Percentiles rank a stretch among this genome's conserved stretches.
These are phyloP conservation scores for Termitomyces sp. DNA, from an alignment of 1,284 basidiomycete genomes.

Conservation along the genomic window DNA sequence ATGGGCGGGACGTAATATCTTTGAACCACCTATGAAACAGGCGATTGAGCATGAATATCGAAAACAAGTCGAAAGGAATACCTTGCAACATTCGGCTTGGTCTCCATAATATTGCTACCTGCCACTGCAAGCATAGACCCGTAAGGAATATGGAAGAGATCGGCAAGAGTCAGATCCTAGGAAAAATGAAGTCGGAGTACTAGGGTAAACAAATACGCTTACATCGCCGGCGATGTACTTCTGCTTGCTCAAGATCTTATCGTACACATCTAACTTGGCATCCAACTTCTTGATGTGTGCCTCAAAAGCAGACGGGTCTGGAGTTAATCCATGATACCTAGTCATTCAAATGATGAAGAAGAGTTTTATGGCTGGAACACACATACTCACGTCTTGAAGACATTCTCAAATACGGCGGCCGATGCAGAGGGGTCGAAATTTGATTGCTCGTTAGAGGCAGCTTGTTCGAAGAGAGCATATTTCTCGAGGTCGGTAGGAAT, in stretches of 20 bases:
- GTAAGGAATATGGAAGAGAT: conserved; percentile 53
- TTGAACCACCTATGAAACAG: conserved; percentile 34
- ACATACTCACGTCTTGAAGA: conserved; percentile 20
- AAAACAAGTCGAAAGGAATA: conserved; percentile 8
- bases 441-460: conserved; percentile 32
- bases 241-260: conserved; percentile 45
- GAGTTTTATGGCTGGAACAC: too few relatives aligned
- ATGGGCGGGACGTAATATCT: conserved; percentile 29
- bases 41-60: not conserved
- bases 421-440: conserved; percentile 34
- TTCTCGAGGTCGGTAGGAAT: conserved; percentile 29
- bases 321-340: conserved; percentile 19
- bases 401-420: conserved; percentile 28
- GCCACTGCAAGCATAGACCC: conserved; percentile 26
- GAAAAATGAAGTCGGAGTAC: not conserved
- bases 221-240: conserved; percentile 50
- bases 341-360: not conserved
- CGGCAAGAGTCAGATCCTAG: conserved; percentile 47
- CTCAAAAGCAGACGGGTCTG: conserved; percentile 29
- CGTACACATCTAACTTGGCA: conserved; percentile 42
- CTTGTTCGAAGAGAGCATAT: conserved; percentile 40
- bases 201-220: conserved; percentile 5
- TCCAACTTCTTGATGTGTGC: conserved; percentile 26
- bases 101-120: conserved; percentile 27
- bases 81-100: conserved; percentile 32